Percentiles rank a stretch among this genome's conserved stretches.
Evolutionary conservation across 768 basidiomycete species (phyloP).

Genomic region (Dacryopinax primogenitus): DNA sequence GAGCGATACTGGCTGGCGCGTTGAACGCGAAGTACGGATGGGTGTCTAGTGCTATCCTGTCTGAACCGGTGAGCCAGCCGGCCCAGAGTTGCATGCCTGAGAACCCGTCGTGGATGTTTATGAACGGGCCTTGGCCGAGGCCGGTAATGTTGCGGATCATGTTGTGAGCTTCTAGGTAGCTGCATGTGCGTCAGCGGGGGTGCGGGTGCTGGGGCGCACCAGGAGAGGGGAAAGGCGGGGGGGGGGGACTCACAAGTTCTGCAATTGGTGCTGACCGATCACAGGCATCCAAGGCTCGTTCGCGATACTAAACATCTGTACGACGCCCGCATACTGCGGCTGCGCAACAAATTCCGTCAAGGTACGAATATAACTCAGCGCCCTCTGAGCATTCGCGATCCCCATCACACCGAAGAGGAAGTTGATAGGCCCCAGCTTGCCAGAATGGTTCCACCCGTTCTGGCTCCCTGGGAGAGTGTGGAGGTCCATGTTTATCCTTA

Average conservation of each 20-base stretch:
- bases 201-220: background rate
- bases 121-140: slow-evolving; percentile 44
- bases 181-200: slow-evolving; percentile 9
- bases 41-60: slow-evolving; percentile 12
- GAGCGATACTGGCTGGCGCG: slow-evolving; percentile 14
- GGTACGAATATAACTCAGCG: slow-evolving; percentile 61
- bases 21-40: slow-evolving; percentile 21
- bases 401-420: slow-evolving; percentile 66
- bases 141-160: slow-evolving; percentile 65
- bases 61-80: slow-evolving; percentile 30
- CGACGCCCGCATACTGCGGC: slow-evolving; percentile 51
- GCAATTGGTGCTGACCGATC: slow-evolving; percentile 44
- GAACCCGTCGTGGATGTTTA: slow-evolving; percentile 55
- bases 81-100: slow-evolving; percentile 37
- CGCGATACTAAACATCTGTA: slow-evolving; percentile 36
- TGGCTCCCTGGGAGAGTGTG: slow-evolving; percentile 71
- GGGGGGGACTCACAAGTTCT: slow-evolving; percentile 42
- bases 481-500: slow-evolving; percentile 71
- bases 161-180: slow-evolving; percentile 32
- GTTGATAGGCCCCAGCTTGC: slow-evolving; percentile 45
- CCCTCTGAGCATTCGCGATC: slow-evolving; percentile 68
- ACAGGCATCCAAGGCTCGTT: slow-evolving; percentile 45
- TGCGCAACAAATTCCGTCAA: slow-evolving; percentile 72
- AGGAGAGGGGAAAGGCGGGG: background rate
- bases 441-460: slow-evolving; percentile 53